Base-by-base conservation (phyloP, 2,329 filamentous ascomycete species). In the Fusarium sp. region DNA sequence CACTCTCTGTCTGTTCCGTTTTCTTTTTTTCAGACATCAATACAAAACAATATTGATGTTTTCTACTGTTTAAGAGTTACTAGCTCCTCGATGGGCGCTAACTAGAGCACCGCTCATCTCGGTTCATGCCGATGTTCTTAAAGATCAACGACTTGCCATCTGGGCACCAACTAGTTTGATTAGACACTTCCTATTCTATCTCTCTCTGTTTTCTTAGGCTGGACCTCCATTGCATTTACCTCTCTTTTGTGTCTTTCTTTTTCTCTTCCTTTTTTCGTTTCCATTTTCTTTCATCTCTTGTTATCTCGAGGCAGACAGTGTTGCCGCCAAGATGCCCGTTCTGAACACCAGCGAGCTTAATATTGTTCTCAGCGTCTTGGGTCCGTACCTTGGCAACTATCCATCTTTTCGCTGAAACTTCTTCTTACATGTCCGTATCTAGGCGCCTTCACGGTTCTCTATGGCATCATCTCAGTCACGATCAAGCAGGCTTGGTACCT, bases 401-500 rank as follows among this genome's bases (percentile, higher is more conserved):
- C n/a, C 12, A 24, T 4, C n/a, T 4, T 13, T 28, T 12, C 71
- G 87, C 45, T 28, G 51, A 26, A 75, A 77, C 3, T 86, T 86
- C 81, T 61, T 19, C 75, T 85, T 22, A 84, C 42, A 45, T 12
- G 6, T 51, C 6, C 25, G 6, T 24, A 25, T 25, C 4, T 19
- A 79, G 81, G 82, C 41, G 71, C 74, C 10, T 85, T 83, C 65
- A 80, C 78, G 10, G 65, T 83, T 5, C 46, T 78, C 2, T 85
- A 80, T 65, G 83, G 82, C 28, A 65, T 84, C 43, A 74, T 82
- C 9, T 83, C 83, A 1, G 78, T 83, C 46, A 80, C 83, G 69
- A 78, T 85, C 63, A 85, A 84, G 73, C 76, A 77, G 51, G 72
- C 74, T 24, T 85, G 81, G 81, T 84, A 83, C 61, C 74, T 85